Percentiles rank a stretch among this genome's conserved stretches.
Conservation (phyloP, 345 rosid genomes). For the Hevea brasiliensis region DNA sequence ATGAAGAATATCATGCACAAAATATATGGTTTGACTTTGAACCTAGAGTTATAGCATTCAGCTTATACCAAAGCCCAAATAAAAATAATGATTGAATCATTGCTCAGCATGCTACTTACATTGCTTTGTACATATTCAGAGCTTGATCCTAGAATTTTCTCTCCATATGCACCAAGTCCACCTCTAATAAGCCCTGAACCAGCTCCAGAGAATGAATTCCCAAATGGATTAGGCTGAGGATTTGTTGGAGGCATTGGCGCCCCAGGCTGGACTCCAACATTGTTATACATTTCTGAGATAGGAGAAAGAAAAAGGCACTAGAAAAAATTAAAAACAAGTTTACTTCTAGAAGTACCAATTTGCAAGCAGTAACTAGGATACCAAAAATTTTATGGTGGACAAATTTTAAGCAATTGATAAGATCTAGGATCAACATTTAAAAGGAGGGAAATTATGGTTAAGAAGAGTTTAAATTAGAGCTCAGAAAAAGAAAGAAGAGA, state of each 20-base stretch:
- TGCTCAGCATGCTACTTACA: not conserved
- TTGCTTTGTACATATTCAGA: slow-evolving; percentile 19
- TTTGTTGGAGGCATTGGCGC: slow-evolving; percentile 56
- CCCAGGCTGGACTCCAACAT: slow-evolving; percentile 69
- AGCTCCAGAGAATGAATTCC: slow-evolving; percentile 7
- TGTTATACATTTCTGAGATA: slow-evolving; percentile 68
- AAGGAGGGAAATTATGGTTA: too few relatives aligned
- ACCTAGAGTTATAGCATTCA: not conserved
- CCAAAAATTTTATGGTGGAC: too few relatives aligned
- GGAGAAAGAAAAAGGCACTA: not conserved
- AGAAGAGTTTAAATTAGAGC: too few relatives aligned
- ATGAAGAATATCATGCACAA: too few relatives aligned
- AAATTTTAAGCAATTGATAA: too few relatives aligned
- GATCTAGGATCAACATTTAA: too few relatives aligned
- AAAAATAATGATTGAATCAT: not conserved
- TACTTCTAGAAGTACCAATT: not conserved
- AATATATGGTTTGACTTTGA: too few relatives aligned
- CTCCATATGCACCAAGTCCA: slow-evolving; percentile 25
- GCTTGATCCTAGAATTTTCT: slow-evolving; percentile 25
- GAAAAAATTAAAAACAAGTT: not conserved
- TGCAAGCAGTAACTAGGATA: not conserved
- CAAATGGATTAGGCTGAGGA: slow-evolving; percentile 51
- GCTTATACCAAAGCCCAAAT: not conserved
- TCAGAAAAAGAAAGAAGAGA: too few relatives aligned
- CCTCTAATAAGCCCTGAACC: slow-evolving; percentile 9